Conservation (phyloP, 2,329 filamentous ascomycete species). For the Exophiala viscosa region DNA sequence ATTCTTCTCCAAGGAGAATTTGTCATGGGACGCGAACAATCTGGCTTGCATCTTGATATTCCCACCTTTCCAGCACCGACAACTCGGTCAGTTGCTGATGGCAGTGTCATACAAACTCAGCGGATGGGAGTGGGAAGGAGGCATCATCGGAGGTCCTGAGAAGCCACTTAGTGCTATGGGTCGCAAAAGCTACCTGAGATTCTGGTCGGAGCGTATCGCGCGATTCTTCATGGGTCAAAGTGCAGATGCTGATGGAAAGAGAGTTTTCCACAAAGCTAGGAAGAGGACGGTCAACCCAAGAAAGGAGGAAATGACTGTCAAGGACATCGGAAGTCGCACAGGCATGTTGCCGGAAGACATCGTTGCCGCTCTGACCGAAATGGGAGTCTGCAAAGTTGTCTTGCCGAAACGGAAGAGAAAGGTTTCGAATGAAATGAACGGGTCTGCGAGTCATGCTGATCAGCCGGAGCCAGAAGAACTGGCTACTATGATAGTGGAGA, state of each 20-base stretch:
- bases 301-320: conserved; percentile 58
- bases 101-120: conserved; percentile 91
- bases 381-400: conserved; percentile 61
- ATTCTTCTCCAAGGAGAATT: conserved; percentile 99
- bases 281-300: conserved; percentile 24
- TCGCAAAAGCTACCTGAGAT: conserved; percentile 74
- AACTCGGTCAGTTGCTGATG: conserved; percentile 84
- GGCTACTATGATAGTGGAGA: conserved; percentile 48
- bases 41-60: conserved; percentile 94
- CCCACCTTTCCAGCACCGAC: conserved; percentile 89
- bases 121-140: conserved; percentile 61
- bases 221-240: conserved; percentile 49
- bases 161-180: conserved; percentile 87
- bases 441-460: conserved; percentile 32
- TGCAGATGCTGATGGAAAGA: conserved; percentile 30
- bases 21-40: conserved; percentile 98
- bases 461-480: conserved; percentile 29
- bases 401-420: conserved; percentile 46
- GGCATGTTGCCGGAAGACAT: conserved; percentile 86
- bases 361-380: conserved; percentile 70
- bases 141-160: conserved; percentile 83
- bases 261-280: conserved; percentile 38
- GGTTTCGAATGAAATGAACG: conserved; percentile 42
- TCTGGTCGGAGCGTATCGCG: conserved; percentile 81
- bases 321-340: conserved; percentile 69